Evolutionary conservation across 148 eudicot genomes (phyloP).

Genomic region (Suaeda aralocaspica): DNA sequence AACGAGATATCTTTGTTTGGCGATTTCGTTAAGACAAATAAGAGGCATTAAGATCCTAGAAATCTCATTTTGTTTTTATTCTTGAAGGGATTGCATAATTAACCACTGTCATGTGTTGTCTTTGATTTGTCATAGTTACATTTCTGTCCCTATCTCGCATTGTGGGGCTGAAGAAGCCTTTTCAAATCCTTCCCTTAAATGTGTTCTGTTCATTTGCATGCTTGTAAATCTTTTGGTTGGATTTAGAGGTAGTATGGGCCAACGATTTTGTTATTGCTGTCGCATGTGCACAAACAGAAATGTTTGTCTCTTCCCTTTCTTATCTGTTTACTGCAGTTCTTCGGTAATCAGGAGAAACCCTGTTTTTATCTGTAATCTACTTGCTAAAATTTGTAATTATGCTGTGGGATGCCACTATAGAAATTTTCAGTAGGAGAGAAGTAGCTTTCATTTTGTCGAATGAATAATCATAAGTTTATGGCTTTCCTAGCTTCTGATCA

Average conservation of each 20-base stretch:
- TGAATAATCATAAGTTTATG: not conserved
- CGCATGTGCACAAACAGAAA: slow-evolving; percentile 18
- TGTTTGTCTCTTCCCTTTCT: slow-evolving; percentile 26
- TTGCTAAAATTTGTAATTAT: slow-evolving; percentile 9
- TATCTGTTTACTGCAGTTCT: slow-evolving; percentile 16
- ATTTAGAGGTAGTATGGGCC: slow-evolving; percentile 23
- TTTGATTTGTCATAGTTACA: slow-evolving; percentile 22
- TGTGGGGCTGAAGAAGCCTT: slow-evolving; percentile 19
- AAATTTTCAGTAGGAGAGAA: not conserved
- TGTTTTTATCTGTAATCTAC: slow-evolving; percentile 15
- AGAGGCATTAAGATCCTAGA: slow-evolving; percentile 9
- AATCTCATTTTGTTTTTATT: slow-evolving; percentile 16
- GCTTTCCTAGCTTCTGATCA: not conserved
- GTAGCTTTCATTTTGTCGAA: not conserved
- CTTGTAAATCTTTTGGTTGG: slow-evolving; percentile 24
- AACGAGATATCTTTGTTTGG: not conserved
- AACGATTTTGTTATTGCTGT: slow-evolving; percentile 9
- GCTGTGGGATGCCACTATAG: not conserved
- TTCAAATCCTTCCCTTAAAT: slow-evolving; percentile 20
- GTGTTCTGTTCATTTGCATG: slow-evolving; percentile 28
- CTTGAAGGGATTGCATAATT: slow-evolving; percentile 19
- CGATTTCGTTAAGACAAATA: not conserved
- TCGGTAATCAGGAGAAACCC: slow-evolving; percentile 3
- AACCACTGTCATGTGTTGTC: slow-evolving; percentile 18
- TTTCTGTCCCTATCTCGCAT: slow-evolving; percentile 27